Conservation (phyloP, 441 rosid genomes). For the Eruca vesicaria region DNA sequence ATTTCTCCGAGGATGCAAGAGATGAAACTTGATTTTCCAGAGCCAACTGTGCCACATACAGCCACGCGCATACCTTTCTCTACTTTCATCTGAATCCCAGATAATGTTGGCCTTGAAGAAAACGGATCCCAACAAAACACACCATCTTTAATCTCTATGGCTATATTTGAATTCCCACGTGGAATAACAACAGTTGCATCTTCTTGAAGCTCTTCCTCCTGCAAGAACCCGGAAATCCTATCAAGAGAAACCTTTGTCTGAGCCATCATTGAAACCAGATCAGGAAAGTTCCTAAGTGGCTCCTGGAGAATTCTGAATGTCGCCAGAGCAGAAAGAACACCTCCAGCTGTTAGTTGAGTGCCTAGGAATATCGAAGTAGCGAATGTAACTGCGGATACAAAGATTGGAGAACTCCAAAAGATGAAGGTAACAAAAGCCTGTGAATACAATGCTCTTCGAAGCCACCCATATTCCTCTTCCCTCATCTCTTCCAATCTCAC, state of each 20-base stretch:
- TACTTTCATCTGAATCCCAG: slow-evolving; percentile 77
- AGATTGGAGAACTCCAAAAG: slow-evolving; percentile 99
- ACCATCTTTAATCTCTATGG: slow-evolving; percentile 83
- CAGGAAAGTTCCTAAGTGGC: slow-evolving; percentile 99
- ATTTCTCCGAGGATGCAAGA: slow-evolving; percentile 99
- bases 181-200: slow-evolving; percentile 86
- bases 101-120: slow-evolving; percentile 66
- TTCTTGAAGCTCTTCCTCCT: slow-evolving; percentile 92
- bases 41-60: slow-evolving; percentile 97
- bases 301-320: slow-evolving; percentile 98
- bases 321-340: slow-evolving; percentile 98
- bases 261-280: slow-evolving; percentile 98
- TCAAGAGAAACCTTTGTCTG: slow-evolving; percentile 99
- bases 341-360: slow-evolving; percentile 88
- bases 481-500: slow-evolving; percentile 86
- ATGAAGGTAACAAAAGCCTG: slow-evolving; percentile 96
- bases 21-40: slow-evolving; percentile 98
- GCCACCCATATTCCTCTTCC: slow-evolving; percentile 87
- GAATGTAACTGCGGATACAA: slow-evolving; percentile 93
- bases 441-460: slow-evolving; percentile 92
- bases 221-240: slow-evolving; percentile 94
- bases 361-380: slow-evolving; percentile 92
- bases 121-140: slow-evolving; percentile 76
- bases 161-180: slow-evolving; percentile 57
- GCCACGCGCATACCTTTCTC: slow-evolving; percentile 98